Evolutionary conservation across 768 basidiomycete genomes (phyloP).

Genomic region (Favolaschia claudopus): DNA sequence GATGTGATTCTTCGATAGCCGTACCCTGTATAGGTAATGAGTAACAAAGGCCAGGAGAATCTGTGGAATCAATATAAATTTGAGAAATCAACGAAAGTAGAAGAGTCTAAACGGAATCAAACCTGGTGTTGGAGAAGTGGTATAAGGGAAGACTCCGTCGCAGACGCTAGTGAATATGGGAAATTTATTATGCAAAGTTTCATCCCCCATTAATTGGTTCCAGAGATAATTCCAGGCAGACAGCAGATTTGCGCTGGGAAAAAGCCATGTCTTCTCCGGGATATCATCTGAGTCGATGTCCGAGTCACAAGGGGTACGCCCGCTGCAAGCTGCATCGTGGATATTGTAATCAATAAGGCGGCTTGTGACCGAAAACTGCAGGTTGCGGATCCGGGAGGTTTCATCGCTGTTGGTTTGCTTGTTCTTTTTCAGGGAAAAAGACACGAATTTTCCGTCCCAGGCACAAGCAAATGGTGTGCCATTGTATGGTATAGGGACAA

Average conservation of each 20-base stretch:
- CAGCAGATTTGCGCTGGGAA: not conserved
- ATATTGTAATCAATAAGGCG: not conserved
- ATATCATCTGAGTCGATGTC: not conserved
- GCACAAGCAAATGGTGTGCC: not conserved
- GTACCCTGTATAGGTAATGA: not conserved
- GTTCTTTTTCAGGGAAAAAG: not conserved
- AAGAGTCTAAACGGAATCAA: not conserved
- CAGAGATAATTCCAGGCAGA: not conserved
- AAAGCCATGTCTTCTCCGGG: constrained; percentile 1
- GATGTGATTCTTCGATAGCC: not conserved
- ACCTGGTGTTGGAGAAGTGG: not conserved
- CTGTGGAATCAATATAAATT: no score
- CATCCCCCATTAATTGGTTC: not conserved
- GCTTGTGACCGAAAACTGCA: not conserved
- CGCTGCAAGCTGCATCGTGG: not conserved
- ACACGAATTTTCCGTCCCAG: not conserved
- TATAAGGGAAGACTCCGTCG: not conserved
- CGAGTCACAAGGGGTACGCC: not conserved
- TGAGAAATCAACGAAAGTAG: no score
- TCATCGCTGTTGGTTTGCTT: not conserved
- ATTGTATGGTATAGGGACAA: not conserved
- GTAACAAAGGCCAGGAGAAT: not conserved
- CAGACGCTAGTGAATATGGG: not conserved
- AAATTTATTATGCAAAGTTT: not conserved
- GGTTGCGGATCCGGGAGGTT: not conserved